Percentiles rank a stretch among this genome's conserved stretches.
These are phyloP conservation scores for Cryphonectria nitschkei DNA, from an alignment of 2,329 filamentous ascomycete genomes.

Conservation along the genomic window DNA sequence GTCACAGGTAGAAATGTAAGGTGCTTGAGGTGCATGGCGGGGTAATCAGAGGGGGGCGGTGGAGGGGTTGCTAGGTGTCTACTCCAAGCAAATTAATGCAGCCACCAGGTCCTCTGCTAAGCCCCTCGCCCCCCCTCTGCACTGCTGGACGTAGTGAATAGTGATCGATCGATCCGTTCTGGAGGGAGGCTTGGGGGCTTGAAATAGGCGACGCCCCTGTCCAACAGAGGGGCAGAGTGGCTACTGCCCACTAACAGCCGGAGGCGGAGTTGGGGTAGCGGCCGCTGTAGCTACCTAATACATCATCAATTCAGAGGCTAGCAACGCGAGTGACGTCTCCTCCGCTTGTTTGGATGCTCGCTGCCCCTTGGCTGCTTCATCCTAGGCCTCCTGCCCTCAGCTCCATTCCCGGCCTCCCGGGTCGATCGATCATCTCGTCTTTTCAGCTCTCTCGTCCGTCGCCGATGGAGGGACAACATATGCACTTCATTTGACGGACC, in stretches of 20 bases:
- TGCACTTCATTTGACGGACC: neutral
- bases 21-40: neutral
- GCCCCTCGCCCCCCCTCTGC: neutral
- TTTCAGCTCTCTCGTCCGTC: neutral
- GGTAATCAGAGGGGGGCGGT: neutral
- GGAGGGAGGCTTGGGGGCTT: neutral
- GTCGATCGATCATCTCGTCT: constrained; percentile 1
- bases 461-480: neutral
- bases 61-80: neutral
- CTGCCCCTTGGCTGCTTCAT: neutral
- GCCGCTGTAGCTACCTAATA: neutral
- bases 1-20: neutral
- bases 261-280: neutral
- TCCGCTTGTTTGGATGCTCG: neutral
- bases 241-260: neutral
- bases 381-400: neutral
- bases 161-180: neutral
- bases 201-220: neutral
- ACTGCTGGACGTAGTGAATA: neutral
- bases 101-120: neutral
- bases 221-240: neutral
- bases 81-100: neutral
- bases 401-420: neutral
- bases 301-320: neutral
- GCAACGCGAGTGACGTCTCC: neutral